phyloP scores from a whole-genome alignment of 2,329 filamentous ascomycete species.

The Alternaria triticimaculans region DNA sequence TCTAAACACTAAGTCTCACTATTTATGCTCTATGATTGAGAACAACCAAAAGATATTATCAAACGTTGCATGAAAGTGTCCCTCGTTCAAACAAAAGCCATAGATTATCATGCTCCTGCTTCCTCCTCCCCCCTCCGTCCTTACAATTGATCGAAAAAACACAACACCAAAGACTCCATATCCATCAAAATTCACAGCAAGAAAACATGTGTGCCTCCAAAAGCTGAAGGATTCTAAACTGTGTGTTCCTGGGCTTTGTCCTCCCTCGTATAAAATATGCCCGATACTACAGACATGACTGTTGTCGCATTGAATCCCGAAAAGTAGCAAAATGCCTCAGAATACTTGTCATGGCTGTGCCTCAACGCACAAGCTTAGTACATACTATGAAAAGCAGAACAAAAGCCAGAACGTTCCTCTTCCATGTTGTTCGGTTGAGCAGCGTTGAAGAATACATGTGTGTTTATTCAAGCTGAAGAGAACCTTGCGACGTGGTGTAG shows the following conservation, averaged over 20 bases:
- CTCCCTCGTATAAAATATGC: not conserved
- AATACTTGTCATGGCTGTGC: not conserved
- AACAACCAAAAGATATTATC: not conserved
- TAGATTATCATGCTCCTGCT: not conserved
- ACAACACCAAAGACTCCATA: too few relatives aligned
- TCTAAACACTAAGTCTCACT: not conserved
- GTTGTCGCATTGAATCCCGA: not conserved
- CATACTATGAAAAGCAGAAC: not conserved
- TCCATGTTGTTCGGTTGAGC: not conserved
- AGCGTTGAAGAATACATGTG: not conserved
- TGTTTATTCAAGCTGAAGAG: not conserved
- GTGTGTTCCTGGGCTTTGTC: not conserved
- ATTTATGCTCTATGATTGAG: not conserved
- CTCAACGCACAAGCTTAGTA: not conserved
- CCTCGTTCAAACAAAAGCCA: not conserved
- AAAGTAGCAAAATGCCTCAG: not conserved
- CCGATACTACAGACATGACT: too few relatives aligned
- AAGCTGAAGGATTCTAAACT: not conserved
- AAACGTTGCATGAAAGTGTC: accelerated
- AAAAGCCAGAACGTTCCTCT: not conserved
- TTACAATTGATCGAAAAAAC: accelerated
- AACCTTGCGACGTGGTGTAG: not conserved
- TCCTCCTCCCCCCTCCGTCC: not conserved
- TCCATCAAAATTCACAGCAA: accelerated
- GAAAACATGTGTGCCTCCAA: not conserved